Evolutionary conservation across 768 basidiomycete genomes (phyloP), one percentile per base, ranked within the genome.

Genomic region (Mycena metata): DNA sequence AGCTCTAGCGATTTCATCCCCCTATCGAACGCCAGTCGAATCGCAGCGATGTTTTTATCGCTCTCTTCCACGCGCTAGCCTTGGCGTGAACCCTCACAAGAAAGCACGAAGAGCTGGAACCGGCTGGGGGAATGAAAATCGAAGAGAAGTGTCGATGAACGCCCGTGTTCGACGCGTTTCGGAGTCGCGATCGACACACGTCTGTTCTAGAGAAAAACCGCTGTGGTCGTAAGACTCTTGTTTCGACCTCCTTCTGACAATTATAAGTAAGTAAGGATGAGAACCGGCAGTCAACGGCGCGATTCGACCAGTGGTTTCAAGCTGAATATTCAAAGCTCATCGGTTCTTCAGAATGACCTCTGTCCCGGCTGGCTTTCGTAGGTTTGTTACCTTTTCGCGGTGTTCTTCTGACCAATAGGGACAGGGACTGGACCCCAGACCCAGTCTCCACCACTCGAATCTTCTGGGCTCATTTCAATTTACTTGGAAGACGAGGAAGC

Each of bases 211-310:
- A 49, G 45, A 49, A 43, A 57, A 39, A 30, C 57, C 43, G 46
- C 26, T 17, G 1, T 57, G 41, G 21, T 66, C 56, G 57, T 66
- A 59, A 59, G 49, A 43, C 52, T 66, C 46, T 59, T 33, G 39
- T 50, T 19, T 33, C 56, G 8, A 2, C 39, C 39, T 39, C 3
- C 3, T 16, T 23, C 6, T n/a, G 63, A 19, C 49, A 24, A n/a
- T 24, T 66, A 59, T 59, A 51, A 66, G 41, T 52, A 50, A 17
- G n/a, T n/a, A n/a, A 23, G 61, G 49, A 3, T 19, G 58, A 23
- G n/a, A 21, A 16, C 35, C 8, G 56, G 49, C 36, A 33, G 16
- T 24, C 36, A 11, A 26, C 11, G 47, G 41, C 47, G 19, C 21
- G 12, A 42, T 54, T 56, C 45, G 41, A 15, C 16, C 35, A 41